A percentile compares a stretch with the other conserved stretches of the same genome.
These are phyloP conservation scores for Heliamphora exappendiculata DNA, from an alignment of 148 eudicot genomes.

Conservation along the genomic window DNA sequence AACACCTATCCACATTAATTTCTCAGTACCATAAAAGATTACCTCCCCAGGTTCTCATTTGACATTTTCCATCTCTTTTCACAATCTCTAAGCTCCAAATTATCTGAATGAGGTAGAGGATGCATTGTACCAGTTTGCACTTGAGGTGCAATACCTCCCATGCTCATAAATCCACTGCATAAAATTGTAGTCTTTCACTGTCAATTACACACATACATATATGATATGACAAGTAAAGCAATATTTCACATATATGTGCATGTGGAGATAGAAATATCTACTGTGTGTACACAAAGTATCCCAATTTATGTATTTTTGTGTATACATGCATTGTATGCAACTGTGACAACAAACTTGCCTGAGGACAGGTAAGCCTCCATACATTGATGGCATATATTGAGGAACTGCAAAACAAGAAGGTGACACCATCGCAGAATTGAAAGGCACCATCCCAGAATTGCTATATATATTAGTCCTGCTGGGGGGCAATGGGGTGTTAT, in stretches of 20 bases:
- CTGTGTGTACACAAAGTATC: too few relatives aligned
- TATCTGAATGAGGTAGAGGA: constrained; percentile 19
- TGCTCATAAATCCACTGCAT: constrained; percentile 34
- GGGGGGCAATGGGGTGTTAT: constrained; percentile 27
- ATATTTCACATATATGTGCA: too few relatives aligned
- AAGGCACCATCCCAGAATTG: constrained; percentile 51
- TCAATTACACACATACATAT: neutral
- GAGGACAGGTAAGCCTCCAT: constrained; percentile 30
- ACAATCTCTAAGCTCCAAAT: constrained; percentile 23
- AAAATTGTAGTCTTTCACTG: neutral
- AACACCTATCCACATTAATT: neutral
- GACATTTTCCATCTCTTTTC: constrained; percentile 22
- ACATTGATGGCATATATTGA: constrained; percentile 39
- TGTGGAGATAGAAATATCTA: too few relatives aligned
- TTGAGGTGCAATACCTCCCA: constrained; percentile 27
- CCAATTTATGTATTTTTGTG: too few relatives aligned
- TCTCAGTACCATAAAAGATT: constrained; percentile 3
- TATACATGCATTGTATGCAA: neutral
- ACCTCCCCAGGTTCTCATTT: constrained; percentile 39
- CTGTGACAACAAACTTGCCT: constrained; percentile 31
- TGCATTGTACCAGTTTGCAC: constrained; percentile 24
- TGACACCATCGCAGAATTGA: constrained; percentile 40
- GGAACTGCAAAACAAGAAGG: constrained; percentile 33
- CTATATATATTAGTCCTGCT: constrained; percentile 36
- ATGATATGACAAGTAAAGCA: neutral